Evolutionary conservation across 2,329 filamentous ascomycete genomes (phyloP), one percentile per base, ranked within the genome.

Genomic region (Akanthomyces muscarius): DNA sequence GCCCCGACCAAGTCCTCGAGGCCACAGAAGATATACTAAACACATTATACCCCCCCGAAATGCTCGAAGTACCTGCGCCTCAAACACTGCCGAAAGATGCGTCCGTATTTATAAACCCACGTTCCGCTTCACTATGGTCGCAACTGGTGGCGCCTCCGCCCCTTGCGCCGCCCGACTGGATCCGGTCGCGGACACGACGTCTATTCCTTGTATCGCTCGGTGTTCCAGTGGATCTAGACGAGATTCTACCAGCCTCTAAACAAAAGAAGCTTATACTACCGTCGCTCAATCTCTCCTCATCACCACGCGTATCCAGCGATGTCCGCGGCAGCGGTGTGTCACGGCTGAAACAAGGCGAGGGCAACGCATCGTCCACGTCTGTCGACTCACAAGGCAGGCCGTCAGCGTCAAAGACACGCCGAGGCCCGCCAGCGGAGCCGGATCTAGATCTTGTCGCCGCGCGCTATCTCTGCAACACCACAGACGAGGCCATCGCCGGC

Each of bases 201-300:
- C 85, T 99, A 30, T 99, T 99, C 74, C 86, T 99, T 48, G 93
- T 99, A 61, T 97, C 93, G 1, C 85, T 99, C 0, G 95, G 95
- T 21, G 95, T 99, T 0, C 95, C 95, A 1, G 92, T 99, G 51
- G 95, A 99, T 71, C 83, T 99, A 0, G 95, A 99, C 75, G 95
- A 99, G 78, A 98, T 99, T 62, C 85, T 99, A 8, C 95, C 95
- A 0, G 93, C 94, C 0, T 96, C 91, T 14, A 98, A 98, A 76
- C 95, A 99, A 75, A 98, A 98, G 83, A 98, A 98, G 74, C 87
- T 99, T 21, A 85, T 99, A 5, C 83, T 99, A 1, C 95, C 95
- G 0, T 97, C 93, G 6, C 88, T 95, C 21, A 96, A 92, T 38
- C 86, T 93, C 41, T 50, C 53, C 65, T 81, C 74, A 59, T 89